These are phyloP conservation scores for Spergularia azorica DNA, from an alignment of 179 eudicot species.

Conservation along the genomic window DNA sequence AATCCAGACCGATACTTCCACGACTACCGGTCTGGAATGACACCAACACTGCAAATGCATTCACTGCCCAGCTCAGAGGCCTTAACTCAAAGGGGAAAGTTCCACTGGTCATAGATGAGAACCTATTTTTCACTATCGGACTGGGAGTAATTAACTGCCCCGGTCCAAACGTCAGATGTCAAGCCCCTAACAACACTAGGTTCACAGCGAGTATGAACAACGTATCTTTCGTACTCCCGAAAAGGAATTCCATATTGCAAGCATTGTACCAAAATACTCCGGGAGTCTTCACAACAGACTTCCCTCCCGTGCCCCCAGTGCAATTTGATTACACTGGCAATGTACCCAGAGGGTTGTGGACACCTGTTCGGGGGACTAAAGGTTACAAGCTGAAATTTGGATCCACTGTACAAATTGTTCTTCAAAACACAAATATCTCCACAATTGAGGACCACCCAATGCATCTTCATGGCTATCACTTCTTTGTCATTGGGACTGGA, in stretches of 20 bases:
- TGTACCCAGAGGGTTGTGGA: conserved; percentile 72
- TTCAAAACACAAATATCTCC: conserved; percentile 71
- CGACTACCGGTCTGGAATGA: conserved; percentile 64
- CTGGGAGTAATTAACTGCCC: conserved; percentile 70
- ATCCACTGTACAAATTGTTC: conserved; percentile 60
- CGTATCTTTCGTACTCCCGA: conserved; percentile 59
- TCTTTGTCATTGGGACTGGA: conserved; percentile 71
- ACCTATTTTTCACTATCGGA: conserved; percentile 60
- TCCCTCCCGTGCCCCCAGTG: conserved; percentile 72
- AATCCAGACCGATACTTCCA: conserved; percentile 44
- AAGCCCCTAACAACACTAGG: conserved; percentile 84
- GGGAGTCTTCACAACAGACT: conserved; percentile 79
- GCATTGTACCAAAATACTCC: conserved; percentile 63
- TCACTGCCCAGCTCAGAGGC: conserved; percentile 48
- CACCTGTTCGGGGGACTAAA: conserved; percentile 66
- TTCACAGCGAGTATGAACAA: conserved; percentile 81
- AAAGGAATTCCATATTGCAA: conserved; percentile 51
- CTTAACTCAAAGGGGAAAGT: conserved; percentile 35
- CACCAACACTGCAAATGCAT: conserved; percentile 57
- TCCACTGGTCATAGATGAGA: conserved; percentile 56
- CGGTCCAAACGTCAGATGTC: conserved; percentile 66
- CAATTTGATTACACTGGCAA: conserved; percentile 78
- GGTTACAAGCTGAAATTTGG: conserved; percentile 71
- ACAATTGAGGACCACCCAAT: conserved; percentile 84
- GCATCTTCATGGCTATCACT: conserved; percentile 86